These are phyloP conservation scores for Prinsepia uniflora DNA, from an alignment of 306 rosid species.

Conservation along the genomic window DNA sequence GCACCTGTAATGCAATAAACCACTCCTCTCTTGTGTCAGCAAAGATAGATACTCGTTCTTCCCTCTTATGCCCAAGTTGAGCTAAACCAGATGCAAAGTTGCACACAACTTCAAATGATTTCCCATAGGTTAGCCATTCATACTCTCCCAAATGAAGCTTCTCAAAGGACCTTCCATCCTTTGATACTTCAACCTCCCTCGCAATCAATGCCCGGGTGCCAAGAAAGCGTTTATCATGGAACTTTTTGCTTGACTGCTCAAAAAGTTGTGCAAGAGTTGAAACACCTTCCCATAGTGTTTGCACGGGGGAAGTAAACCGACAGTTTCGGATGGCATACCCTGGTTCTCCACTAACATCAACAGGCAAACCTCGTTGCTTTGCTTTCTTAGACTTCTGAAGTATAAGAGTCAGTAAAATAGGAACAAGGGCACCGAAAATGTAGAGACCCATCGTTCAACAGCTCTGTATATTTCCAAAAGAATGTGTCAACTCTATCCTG, in stretches of 20 bases:
- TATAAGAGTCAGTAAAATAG: conserved; percentile 53
- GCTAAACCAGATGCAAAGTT: conserved; percentile 76
- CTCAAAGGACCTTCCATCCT: conserved; percentile 73
- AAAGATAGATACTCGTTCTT: conserved; percentile 80
- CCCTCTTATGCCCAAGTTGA: conserved; percentile 56
- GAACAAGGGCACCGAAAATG: conserved; percentile 56
- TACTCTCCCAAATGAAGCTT: conserved; percentile 84
- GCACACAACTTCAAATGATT: conserved; percentile 58
- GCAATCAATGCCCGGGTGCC: conserved; percentile 73
- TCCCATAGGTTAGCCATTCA: conserved; percentile 70
- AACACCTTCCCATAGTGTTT: conserved; percentile 68
- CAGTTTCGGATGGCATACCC: conserved; percentile 61
- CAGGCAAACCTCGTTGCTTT: conserved; percentile 61
- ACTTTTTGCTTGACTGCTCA: conserved; percentile 56
- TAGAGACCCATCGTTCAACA: conserved; percentile 53
- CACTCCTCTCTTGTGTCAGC: conserved; percentile 91
- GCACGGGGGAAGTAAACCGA: conserved; percentile 38
- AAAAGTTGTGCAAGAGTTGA: conserved; percentile 80
- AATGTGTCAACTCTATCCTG: conserved; percentile 28
- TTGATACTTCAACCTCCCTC: conserved; percentile 47
- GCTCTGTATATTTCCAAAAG: conserved; percentile 1
- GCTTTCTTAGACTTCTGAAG: conserved; percentile 41
- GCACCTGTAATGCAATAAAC: conserved; percentile 93
- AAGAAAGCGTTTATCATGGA: conserved; percentile 48
- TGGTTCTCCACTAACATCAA: conserved; percentile 63